phyloP scores from a whole-genome alignment of 106 monocot genomes.

The Platanthera zijinensis region DNA sequence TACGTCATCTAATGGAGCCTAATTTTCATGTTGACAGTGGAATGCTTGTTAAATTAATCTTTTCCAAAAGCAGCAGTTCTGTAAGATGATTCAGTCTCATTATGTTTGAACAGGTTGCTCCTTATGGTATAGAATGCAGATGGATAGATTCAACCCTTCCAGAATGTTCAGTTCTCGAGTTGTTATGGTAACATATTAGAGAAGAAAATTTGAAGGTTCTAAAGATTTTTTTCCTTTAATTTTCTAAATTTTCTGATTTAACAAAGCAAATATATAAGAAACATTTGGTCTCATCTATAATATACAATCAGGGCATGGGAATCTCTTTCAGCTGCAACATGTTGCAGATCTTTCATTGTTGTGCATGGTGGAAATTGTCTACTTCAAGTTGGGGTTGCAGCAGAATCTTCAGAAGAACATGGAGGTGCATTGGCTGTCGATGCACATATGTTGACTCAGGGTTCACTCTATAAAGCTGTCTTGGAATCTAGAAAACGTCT shows the following conservation, averaged over 20 bases:
- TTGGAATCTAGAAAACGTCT: slow-evolving; percentile 72
- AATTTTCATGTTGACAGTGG: not conserved
- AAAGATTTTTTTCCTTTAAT: not conserved
- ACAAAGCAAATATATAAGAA: not conserved
- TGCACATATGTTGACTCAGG: slow-evolving; percentile 50
- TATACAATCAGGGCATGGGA: slow-evolving; percentile 59
- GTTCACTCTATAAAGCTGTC: slow-evolving; percentile 57
- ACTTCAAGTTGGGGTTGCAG: slow-evolving; percentile 85
- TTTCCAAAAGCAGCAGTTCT: not conserved
- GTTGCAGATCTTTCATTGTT: slow-evolving; percentile 82
- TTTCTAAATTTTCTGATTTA: not conserved
- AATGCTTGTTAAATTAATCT: not conserved
- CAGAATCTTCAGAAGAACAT: slow-evolving; percentile 30
- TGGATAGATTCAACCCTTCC: slow-evolving; percentile 43
- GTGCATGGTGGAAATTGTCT: slow-evolving; percentile 45
- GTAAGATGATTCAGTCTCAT: not conserved
- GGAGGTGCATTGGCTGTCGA: slow-evolving; percentile 50
- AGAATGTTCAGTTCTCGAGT: slow-evolving; percentile 34
- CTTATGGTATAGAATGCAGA: slow-evolving; percentile 51
- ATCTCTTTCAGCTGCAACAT: slow-evolving; percentile 61
- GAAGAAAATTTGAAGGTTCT: not conserved
- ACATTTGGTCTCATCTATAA: slow-evolving; percentile 1
- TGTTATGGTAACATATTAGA: slow-evolving; percentile 54
- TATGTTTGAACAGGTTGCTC: slow-evolving; percentile 38
- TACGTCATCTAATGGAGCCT: not conserved